Evolutionary conservation across 352 stramenopile genomes (phyloP), one percentile per base, ranked within the genome.

Genomic region (Pythium rhizo-oryzae): DNA sequence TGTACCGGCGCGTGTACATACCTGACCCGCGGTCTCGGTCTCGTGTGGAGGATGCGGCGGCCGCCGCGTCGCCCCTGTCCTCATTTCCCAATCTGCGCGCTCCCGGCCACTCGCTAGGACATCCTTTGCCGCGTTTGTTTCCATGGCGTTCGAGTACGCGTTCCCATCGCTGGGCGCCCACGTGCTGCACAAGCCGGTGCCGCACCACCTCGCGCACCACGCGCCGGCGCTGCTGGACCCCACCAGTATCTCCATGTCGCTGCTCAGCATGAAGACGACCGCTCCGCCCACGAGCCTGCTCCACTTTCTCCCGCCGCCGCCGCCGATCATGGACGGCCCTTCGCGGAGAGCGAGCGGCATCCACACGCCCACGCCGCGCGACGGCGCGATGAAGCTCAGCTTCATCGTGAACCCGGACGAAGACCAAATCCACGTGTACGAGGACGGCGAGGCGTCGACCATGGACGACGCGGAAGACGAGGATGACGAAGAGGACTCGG

Each of bases 371-470:
- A 58, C 30, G 43, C 25, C 37, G 9, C 59, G 66, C 55, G 37
- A 72, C 28, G 66, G 41, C 41, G 41, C 54, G 57, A 90, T 90
- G 82, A 82, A 76, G 44, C 72, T 90, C 30, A 82, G 78, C 65
- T 90, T 90, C 63, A 90, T 90, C 63, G 73, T 81, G 2, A 83
- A 88, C 61, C 68, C 71, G 0, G 37, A 74, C 35, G 49, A 56
- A 8, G 52, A 43, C 43, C 33, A 68, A 19, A 35, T 44, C 16
- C 41, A 47, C 41, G 41, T 47, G 41, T 52, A 39, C 28, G 33
- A 23, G 11, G 44, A 57, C 18, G 64, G 82, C 61, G 61, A 74
- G 5, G 37, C 50, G 2, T 39, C 55, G 21, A 66, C 59, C 47
- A 66, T 66, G 59, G 59, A 66, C 59, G 52, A 74, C 49, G 56